phyloP scores from a whole-genome alignment of 331 rosid genomes.

The Malus hybrid region DNA sequence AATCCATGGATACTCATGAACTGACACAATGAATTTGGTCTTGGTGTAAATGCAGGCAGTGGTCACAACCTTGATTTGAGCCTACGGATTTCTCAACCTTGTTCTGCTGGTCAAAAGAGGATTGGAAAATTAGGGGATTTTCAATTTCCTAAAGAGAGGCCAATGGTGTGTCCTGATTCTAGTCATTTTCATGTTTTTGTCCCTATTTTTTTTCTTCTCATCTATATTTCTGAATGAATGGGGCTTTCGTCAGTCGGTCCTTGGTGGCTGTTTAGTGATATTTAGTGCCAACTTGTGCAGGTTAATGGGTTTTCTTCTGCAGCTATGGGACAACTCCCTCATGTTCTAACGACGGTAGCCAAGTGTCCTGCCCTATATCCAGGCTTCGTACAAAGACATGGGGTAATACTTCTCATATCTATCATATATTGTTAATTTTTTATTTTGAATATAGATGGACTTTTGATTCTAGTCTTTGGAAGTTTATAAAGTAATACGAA shows the following conservation, averaged over 20 bases:
- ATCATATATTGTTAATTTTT: neutral
- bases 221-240: neutral
- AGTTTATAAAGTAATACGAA: neutral
- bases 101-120: slow-evolving; percentile 11
- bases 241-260: neutral
- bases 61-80: slow-evolving; percentile 41
- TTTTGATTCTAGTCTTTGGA: neutral
- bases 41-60: slow-evolving; percentile 17
- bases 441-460: neutral
- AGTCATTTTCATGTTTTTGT: neutral
- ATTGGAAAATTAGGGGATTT: neutral
- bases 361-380: slow-evolving; percentile 14
- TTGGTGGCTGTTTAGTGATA: neutral
- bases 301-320: slow-evolving; percentile 10
- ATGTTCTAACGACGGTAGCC: slow-evolving; percentile 9
- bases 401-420: slow-evolving; percentile 14
- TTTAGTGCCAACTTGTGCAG: neutral
- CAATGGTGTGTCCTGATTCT: slow-evolving; percentile 11
- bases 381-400: slow-evolving; percentile 15
- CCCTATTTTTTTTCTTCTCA: neutral
- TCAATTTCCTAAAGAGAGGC: slow-evolving; percentile 20
- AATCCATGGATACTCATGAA: neutral
- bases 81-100: slow-evolving; percentile 33
- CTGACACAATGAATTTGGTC: neutral
- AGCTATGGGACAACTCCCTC: slow-evolving; percentile 15